Evolutionary conservation across 805 yeast species (phyloP).

Genomic region (Tetrapisispora fleetii): DNA sequence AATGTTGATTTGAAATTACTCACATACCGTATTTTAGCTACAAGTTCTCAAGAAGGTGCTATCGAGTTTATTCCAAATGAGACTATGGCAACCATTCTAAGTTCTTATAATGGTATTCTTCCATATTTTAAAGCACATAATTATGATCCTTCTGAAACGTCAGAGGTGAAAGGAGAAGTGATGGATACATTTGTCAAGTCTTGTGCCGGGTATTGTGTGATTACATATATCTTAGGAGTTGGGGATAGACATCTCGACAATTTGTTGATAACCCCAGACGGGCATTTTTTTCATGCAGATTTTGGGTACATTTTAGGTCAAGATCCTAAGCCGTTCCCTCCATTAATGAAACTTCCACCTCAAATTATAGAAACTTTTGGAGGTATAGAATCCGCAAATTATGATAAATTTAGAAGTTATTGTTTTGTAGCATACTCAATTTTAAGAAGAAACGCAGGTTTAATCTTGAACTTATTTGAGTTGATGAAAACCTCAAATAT

Average conservation of each 20-base stretch:
- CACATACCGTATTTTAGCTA: slow-evolving; percentile 85
- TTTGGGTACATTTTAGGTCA: slow-evolving; percentile 94
- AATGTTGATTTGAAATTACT: slow-evolving; percentile 79
- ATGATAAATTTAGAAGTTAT: slow-evolving; percentile 77
- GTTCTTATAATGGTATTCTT: slow-evolving; percentile 66
- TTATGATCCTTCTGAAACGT: slow-evolving; percentile 36
- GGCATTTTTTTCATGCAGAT: slow-evolving; percentile 94
- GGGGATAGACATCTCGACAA: slow-evolving; percentile 97
- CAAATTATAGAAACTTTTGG: slow-evolving; percentile 98
- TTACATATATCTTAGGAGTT: slow-evolving; percentile 87
- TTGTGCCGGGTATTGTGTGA: slow-evolving; percentile 96
- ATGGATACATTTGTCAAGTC: slow-evolving; percentile 94
- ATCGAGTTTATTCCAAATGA: slow-evolving; percentile 92
- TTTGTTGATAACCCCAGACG: slow-evolving; percentile 67
- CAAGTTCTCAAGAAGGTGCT: slow-evolving; percentile 85
- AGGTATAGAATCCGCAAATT: slow-evolving; percentile 77
- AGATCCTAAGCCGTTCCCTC: slow-evolving; percentile 98
- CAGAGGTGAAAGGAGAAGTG: slow-evolving; percentile 37
- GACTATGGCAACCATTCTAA: slow-evolving; percentile 70
- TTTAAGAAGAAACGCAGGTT: slow-evolving; percentile 76
- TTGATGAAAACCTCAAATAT: slow-evolving; percentile 89
- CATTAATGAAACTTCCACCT: slow-evolving; percentile 93
- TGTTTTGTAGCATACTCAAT: slow-evolving; percentile 93
- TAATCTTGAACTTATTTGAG: slow-evolving; percentile 83
- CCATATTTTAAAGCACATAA: slow-evolving; percentile 59